These are phyloP conservation scores for Quercus engelmannii DNA, from an alignment of 306 rosid species.

Conservation along the genomic window DNA sequence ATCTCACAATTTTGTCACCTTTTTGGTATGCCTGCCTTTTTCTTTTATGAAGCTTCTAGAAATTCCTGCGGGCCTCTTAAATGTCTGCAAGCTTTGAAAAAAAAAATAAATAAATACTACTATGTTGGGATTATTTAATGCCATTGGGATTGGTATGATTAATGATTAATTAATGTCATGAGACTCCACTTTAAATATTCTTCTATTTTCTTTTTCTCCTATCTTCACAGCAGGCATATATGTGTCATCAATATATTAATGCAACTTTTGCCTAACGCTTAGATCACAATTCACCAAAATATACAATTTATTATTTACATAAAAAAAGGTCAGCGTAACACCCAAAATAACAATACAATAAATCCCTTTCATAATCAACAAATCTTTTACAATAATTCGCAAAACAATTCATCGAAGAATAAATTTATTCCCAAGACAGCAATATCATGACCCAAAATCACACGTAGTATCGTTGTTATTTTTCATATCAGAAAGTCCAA, in stretches of 20 bases:
- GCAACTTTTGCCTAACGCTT: too few relatives aligned
- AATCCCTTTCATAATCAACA: too few relatives aligned
- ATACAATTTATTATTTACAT: too few relatives aligned
- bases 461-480: neutral
- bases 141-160: neutral
- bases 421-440: neutral
- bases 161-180: neutral
- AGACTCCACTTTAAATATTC: neutral
- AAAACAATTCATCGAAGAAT: too few relatives aligned
- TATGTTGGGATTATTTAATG: neutral
- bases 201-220: too few relatives aligned
- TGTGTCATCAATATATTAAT: too few relatives aligned
- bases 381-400: too few relatives aligned
- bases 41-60: neutral
- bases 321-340: too few relatives aligned
- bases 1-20: neutral
- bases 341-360: too few relatives aligned
- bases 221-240: too few relatives aligned
- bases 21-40: neutral
- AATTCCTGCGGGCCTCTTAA: neutral
- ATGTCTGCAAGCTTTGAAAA: neutral
- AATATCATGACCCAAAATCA: neutral
- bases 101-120: neutral
- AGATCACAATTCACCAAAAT: too few relatives aligned
- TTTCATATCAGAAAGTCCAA: neutral